Evolutionary conservation across 2,329 filamentous ascomycete genomes (phyloP).

Genomic region (Alternaria incomplexa): DNA sequence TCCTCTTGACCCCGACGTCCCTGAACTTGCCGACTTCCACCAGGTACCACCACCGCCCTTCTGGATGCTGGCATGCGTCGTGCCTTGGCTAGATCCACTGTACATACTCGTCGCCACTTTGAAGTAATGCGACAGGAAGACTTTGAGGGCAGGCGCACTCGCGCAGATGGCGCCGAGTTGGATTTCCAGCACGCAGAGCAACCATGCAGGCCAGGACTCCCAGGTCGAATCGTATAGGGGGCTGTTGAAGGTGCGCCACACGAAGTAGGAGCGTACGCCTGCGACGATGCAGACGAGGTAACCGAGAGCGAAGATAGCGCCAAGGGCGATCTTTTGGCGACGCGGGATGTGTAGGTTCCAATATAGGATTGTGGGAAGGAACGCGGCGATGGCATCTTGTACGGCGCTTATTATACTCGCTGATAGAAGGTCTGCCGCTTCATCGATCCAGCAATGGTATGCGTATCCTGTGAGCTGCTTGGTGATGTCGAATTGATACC

Average conservation of each 20-base stretch:
- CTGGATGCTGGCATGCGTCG: neutral
- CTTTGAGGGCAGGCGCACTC: slow-evolving; percentile 23
- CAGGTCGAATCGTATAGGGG: slow-evolving; percentile 25
- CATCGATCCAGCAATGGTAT: slow-evolving; percentile 22
- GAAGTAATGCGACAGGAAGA: slow-evolving; percentile 19
- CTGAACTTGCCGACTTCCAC: neutral
- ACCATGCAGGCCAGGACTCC: slow-evolving; percentile 15
- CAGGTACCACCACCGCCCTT: neutral
- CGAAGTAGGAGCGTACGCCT: slow-evolving; percentile 11
- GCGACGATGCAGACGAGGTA: slow-evolving; percentile 19
- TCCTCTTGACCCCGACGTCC: neutral
- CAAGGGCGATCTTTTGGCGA: slow-evolving; percentile 23
- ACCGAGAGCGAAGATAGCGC: slow-evolving; percentile 22
- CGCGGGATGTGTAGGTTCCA: slow-evolving; percentile 27
- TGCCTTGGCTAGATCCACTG: neutral
- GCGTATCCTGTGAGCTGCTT: slow-evolving; percentile 4
- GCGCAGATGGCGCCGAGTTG: slow-evolving; percentile 27
- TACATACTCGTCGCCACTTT: neutral
- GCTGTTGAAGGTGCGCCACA: slow-evolving; percentile 17
- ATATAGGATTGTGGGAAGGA: slow-evolving; percentile 25
- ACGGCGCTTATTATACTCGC: slow-evolving; percentile 20
- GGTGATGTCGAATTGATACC: slow-evolving; percentile 19
- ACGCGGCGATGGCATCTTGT: slow-evolving; percentile 21
- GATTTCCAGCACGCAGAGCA: slow-evolving; percentile 20
- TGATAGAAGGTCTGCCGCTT: slow-evolving; percentile 20